Conservation (phyloP, 2,329 filamentous ascomycete species). For the Fusarium decemcellulare region DNA sequence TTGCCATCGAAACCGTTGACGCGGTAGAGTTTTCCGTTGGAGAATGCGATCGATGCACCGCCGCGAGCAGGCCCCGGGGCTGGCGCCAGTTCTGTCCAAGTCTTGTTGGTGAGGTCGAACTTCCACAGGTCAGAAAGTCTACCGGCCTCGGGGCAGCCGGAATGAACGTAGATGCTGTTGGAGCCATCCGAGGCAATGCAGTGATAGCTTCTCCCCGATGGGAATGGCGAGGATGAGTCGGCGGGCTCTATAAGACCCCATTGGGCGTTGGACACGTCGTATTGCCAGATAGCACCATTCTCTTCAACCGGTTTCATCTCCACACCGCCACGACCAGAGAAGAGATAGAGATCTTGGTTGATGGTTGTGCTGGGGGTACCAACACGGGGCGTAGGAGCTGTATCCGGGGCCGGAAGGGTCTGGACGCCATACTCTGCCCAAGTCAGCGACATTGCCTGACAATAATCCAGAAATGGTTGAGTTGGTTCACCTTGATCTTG, state of each 20-base stretch:
- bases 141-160: constrained; percentile 71
- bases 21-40: constrained; percentile 62
- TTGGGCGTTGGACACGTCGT: constrained; percentile 52
- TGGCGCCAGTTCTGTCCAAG: constrained; percentile 66
- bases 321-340: constrained; percentile 73
- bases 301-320: constrained; percentile 74
- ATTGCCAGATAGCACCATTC: constrained; percentile 69
- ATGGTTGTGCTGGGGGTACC: constrained; percentile 65
- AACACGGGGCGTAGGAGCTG: constrained; percentile 67
- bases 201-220: constrained; percentile 70
- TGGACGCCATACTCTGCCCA: constrained; percentile 8
- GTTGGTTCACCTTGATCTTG: neutral
- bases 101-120: constrained; percentile 61
- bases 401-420: constrained; percentile 35
- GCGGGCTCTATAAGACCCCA: constrained; percentile 62
- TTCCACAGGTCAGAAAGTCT: constrained; percentile 73
- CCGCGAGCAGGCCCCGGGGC: constrained; percentile 64
- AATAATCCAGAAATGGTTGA: too few species aligned
- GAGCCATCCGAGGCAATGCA: constrained; percentile 54
- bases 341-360: constrained; percentile 67
- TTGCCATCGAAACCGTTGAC: constrained; percentile 77
- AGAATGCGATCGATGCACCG: constrained; percentile 60
- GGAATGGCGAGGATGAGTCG: constrained; percentile 54
- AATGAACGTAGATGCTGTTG: constrained; percentile 70
- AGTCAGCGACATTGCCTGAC: neutral